Evolutionary conservation across 371 early-diverging fungal species (phyloP).

Genomic region (Apophysomyces elegans): DNA sequence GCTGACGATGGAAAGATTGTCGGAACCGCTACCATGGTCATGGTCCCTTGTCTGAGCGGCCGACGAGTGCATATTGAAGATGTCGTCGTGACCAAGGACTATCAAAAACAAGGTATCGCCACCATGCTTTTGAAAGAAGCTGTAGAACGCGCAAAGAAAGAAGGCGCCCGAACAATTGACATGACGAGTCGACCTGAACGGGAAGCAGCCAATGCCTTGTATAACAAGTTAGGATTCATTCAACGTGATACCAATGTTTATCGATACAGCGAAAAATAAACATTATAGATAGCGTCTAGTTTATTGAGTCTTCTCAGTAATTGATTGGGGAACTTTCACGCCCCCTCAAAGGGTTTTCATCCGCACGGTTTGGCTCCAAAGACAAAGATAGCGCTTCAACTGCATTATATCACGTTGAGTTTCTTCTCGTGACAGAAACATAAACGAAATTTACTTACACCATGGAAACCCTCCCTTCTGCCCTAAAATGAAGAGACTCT

Average conservation of each 20-base stretch:
- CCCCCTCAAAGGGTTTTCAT: too few relatives aligned
- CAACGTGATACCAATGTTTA: conserved; percentile 52
- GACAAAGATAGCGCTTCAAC: neutral
- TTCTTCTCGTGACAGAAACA: neutral
- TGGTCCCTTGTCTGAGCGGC: conserved; percentile 41
- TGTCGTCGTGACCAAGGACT: conserved; percentile 36
- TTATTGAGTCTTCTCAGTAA: too few relatives aligned
- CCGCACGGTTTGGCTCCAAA: neutral
- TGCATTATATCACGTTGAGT: neutral
- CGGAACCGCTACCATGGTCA: conserved; percentile 37
- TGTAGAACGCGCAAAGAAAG: conserved; percentile 26
- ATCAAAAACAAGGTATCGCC: conserved; percentile 43
- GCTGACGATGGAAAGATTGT: conserved; percentile 17
- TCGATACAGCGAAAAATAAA: conserved; percentile 24
- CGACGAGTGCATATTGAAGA: conserved; percentile 53
- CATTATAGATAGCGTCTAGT: neutral
- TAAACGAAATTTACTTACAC: conserved; percentile 35
- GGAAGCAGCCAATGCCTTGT: conserved; percentile 49
- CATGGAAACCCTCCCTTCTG: conserved; percentile 46
- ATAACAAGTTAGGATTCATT: conserved; percentile 49
- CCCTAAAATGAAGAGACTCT: conserved; percentile 40
- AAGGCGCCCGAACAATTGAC: conserved; percentile 42
- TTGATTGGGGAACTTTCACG: too few relatives aligned
- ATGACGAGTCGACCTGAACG: conserved; percentile 51
- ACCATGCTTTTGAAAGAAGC: conserved; percentile 29